Evolutionary conservation across 495 filamentous ascomycete species (phyloP), one percentile per base, ranked within the genome.

Genomic region (Podospora anserina): DNA sequence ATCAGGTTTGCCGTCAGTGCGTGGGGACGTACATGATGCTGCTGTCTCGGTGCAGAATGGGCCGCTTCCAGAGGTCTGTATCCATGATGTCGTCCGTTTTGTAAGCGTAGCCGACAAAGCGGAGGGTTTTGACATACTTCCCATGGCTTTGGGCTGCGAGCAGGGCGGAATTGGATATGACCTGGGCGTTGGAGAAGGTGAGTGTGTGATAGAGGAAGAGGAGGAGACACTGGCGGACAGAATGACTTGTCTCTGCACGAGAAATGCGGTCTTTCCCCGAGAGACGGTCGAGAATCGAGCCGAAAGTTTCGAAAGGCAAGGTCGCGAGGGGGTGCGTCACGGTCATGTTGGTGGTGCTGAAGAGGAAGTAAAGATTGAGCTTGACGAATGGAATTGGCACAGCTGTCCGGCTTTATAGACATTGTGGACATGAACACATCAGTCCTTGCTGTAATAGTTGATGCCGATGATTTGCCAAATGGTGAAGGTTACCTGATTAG

Each of bases 41-140:
- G 5, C 13, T 18, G n/a, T 58, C 55, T 3, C 39, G 39, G 39
- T 13, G 39, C 7, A 16, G 7, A 13, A 49, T 49, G 39, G 39
- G 39, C 5, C 39, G 39, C 39, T 49, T 18, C 39, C 39, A 49
- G 5, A 49, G 39, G 39, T 49, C 39, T 49, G 39, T 49, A 26
- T 20, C 19, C 7, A 20, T 11, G 55, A 4, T 2, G 61, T 63
- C 61, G 61, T 63, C 61, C 34, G 32, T 18, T n/a, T 63, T 32
- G 32, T 32, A n/a, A 2, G 61, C 61, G 19, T 44, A 63, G 34
- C 61, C 61, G 4, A 63, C 34, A 23, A 63, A 63, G 2, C 61
- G 61, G 11, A 63, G 20, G 5, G 34, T 5, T 19, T 32, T 63
- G 30, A 53, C 30, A n/a, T 63, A 32, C 18, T 16, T 13, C 3